Conservation (phyloP, 306 rosid genomes). For the Geum urbanum region DNA sequence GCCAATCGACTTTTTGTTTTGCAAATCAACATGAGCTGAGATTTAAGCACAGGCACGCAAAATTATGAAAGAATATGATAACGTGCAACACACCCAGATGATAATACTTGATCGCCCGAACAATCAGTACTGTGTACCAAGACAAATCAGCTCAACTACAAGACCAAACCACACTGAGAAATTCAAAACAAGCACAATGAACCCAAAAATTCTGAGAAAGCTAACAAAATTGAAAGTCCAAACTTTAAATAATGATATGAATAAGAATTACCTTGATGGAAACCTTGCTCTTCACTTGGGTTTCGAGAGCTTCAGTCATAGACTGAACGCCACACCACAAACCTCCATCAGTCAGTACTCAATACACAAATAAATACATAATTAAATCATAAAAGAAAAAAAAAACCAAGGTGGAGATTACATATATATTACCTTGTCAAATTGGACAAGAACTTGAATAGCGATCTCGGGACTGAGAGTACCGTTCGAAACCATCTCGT, state of each 20-base stretch:
- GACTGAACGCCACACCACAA: constrained; percentile 40
- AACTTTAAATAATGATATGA: neutral
- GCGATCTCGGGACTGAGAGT: constrained; percentile 91
- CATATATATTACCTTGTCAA: constrained; percentile 62
- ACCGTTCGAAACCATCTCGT: constrained; percentile 83
- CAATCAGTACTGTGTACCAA: neutral
- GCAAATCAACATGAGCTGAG: too few relatives aligned
- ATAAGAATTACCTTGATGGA: constrained; percentile 54
- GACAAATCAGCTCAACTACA: neutral
- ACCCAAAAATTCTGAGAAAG: neutral
- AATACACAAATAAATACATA: constrained; percentile 1
- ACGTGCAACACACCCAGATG: neutral
- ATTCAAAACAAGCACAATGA: neutral
- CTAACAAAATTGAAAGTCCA: neutral
- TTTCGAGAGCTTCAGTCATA: constrained; percentile 87
- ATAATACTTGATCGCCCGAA: neutral
- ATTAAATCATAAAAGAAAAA: constrained; percentile 2
- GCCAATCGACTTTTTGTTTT: neutral
- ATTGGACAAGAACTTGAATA: constrained; percentile 92
- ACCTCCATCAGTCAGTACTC: constrained; percentile 3
- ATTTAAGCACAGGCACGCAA: neutral
- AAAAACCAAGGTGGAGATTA: neutral
- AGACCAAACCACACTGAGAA: neutral
- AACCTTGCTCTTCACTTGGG: constrained; percentile 84
- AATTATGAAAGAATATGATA: neutral